Percentiles rank a stretch among this genome's conserved stretches.
These are phyloP conservation scores for Dinochytrium kinnereticum DNA, from an alignment of 371 early-diverging fungal genomes.

Conservation along the genomic window DNA sequence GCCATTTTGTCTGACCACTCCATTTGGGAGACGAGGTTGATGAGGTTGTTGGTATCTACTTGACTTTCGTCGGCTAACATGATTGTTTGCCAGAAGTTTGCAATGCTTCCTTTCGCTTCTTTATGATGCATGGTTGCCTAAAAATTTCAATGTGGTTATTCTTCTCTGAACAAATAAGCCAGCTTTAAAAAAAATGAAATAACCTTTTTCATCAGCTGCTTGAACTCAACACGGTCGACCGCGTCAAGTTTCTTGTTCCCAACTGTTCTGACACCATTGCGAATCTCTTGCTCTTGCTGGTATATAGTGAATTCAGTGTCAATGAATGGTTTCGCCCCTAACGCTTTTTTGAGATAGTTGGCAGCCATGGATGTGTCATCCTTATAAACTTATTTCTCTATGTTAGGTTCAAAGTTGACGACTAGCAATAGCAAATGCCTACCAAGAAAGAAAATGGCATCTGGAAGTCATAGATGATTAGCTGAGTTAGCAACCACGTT, in stretches of 20 bases:
- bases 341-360: conserved; percentile 36
- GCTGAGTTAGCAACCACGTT: too few species aligned
- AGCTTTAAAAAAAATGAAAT: neutral
- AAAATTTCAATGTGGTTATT: neutral
- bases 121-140: conserved; percentile 31
- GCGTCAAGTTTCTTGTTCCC: conserved; percentile 41
- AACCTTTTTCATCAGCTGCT: conserved; percentile 37
- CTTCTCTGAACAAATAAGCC: neutral
- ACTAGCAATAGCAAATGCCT: too few species aligned
- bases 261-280: conserved; percentile 21
- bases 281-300: conserved; percentile 39
- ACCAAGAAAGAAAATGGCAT: conserved; percentile 32
- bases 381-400: conserved; percentile 25
- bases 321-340: conserved; percentile 19
- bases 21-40: conserved; percentile 36
- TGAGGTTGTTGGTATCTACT: conserved; percentile 23
- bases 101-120: conserved; percentile 27
- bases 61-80: conserved; percentile 26
- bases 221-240: conserved; percentile 42
- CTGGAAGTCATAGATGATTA: too few species aligned
- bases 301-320: conserved; percentile 38
- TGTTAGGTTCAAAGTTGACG: too few species aligned
- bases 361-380: conserved; percentile 31
- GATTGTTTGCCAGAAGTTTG: conserved; percentile 38
- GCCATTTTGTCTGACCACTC: conserved; percentile 34